phyloP scores from a whole-genome alignment of 192 early-diverging fungal species.

The Diversispora epigaea region DNA sequence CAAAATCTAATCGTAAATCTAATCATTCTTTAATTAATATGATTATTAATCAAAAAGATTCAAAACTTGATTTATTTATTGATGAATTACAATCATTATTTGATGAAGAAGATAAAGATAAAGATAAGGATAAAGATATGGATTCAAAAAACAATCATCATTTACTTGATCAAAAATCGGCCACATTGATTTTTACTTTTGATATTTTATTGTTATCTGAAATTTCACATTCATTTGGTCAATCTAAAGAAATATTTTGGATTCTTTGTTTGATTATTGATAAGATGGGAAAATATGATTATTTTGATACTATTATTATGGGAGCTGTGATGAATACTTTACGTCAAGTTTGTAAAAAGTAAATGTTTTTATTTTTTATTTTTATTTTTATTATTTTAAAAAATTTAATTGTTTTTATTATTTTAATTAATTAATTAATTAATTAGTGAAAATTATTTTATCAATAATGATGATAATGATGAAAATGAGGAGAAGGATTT shows the following conservation, averaged over 20 bases:
- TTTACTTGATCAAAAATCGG: neutral
- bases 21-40: neutral
- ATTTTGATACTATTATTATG: slow-evolving; percentile 19
- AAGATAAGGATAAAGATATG: neutral
- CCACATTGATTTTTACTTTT: slow-evolving; percentile 16
- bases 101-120: neutral
- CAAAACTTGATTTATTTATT: neutral
- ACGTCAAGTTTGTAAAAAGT: neutral
- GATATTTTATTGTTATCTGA: slow-evolving; percentile 19
- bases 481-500: neutral
- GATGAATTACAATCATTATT: neutral
- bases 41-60: neutral
- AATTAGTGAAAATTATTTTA: slow-evolving; percentile 17
- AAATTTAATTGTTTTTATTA: neutral
- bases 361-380: neutral
- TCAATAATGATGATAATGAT: neutral
- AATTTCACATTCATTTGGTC: neutral
- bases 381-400: neutral
- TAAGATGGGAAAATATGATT: slow-evolving; percentile 3
- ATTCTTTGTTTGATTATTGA: slow-evolving; percentile 6
- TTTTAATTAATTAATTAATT: neutral
- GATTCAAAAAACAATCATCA: neutral
- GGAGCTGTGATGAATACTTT: neutral
- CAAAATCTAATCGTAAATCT: neutral
- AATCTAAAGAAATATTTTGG: slow-evolving; percentile 21